phyloP scores from a whole-genome alignment of 305 asterid genomes.

The Fraxinus greggii region DNA sequence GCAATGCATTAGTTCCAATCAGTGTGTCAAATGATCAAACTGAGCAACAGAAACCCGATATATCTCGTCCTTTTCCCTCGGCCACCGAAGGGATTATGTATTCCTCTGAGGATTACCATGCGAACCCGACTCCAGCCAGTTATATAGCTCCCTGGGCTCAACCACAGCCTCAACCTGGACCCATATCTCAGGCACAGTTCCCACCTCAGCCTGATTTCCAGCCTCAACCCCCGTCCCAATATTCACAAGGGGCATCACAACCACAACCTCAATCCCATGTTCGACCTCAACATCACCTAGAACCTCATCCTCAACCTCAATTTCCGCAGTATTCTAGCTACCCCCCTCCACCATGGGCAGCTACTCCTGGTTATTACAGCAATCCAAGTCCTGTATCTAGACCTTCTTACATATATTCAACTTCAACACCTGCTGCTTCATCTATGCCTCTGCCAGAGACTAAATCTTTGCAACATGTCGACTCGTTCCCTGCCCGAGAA shows the following conservation, averaged over 20 bases:
- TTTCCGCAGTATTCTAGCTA: conserved; percentile 37
- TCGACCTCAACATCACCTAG: conserved; percentile 31
- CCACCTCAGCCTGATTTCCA: conserved; percentile 18
- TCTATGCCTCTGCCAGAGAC: conserved; percentile 24
- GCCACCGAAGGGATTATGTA: conserved; percentile 29
- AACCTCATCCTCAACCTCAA: conserved; percentile 36
- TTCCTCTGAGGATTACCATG: conserved; percentile 42
- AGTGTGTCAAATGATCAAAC: conserved; percentile 37
- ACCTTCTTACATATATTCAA: conserved; percentile 32
- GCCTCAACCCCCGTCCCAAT: background rate
- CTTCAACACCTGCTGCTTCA: conserved; percentile 33
- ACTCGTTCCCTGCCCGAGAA: conserved; percentile 19
- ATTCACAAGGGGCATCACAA: background rate
- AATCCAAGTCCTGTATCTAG: conserved; percentile 45
- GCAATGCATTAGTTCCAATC: conserved; percentile 59
- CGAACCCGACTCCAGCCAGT: conserved; percentile 37
- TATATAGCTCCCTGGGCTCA: conserved; percentile 96
- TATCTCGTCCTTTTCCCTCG: conserved; percentile 29
- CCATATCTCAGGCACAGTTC: conserved; percentile 20
- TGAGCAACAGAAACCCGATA: conserved; percentile 17
- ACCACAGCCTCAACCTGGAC: conserved; percentile 38
- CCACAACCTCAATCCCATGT: conserved; percentile 28
- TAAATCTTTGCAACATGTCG: conserved; percentile 27
- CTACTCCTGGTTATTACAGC: conserved; percentile 83
- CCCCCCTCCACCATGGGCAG: conserved; percentile 98